Evolutionary conservation across 345 rosid species (phyloP), one percentile per base, ranked within the genome.

Genomic region (Acer negundo): DNA sequence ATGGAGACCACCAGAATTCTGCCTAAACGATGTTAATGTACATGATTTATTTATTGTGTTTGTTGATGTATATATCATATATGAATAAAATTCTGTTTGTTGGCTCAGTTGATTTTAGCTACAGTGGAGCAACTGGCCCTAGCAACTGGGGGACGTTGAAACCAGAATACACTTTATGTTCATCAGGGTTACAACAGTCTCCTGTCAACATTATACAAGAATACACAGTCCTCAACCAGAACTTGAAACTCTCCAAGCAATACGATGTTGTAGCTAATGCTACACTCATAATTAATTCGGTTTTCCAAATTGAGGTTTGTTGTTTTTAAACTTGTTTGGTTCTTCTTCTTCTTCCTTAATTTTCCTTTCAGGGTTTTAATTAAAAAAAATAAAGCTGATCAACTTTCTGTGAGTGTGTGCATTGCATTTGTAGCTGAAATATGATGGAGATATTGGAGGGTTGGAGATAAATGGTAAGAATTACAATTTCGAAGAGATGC

Each of bases 121-220:
- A 93, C 63, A 0, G 3, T 9, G 91, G 89, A 4, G 3, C 69
- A 15, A 66, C 20, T 13, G 93, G 92, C 10, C 90, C 97, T 9
- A 59, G 46, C 0, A 70, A 81, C 40, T 92, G 95, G 97, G 93
- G 91, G 68, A 70, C 64, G 17, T 49, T 91, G 58, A 78, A 75
- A 56, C 84, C 86, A 56, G 19, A 55, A 53, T 87, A 3, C 84
- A 59, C 78, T 6, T 70, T 74, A 13, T 94, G 98, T 53, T 67
- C 88, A 1, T 16, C 66, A 1, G 95, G 95, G 56, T 86, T 80
- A 76, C 7, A 59, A 10, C 98, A 94, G 56, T 94, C 98, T 74
- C 98, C 97, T 0, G 74, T 94, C 63, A 73, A 94, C 83, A 86
- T 94, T 23, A 76, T 59, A 11, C 77, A 24, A 80, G 64, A 75